Evolutionary conservation across 257 asterid genomes (phyloP), one percentile per base, ranked within the genome.

Genomic region (Solanum peruvianum): DNA sequence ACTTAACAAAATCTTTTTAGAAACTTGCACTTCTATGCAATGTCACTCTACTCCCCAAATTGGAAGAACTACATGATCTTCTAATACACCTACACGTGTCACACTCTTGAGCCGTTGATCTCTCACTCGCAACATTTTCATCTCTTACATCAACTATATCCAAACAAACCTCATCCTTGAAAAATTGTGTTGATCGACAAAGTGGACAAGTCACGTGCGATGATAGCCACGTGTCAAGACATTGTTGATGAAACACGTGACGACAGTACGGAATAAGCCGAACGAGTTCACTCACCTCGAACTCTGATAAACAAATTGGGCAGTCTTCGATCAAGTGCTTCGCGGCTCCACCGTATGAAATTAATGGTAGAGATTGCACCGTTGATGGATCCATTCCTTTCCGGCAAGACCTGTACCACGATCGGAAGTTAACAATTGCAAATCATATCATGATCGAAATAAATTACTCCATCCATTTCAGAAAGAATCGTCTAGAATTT

Each of bases 191-290:
- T 9, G 95, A 93, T 29, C 99, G 92, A 83, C 99, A 96, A 23
- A 96, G 87, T 1, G 99, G 98, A 71, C 99, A 96, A 1, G 99
- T 93, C 93, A 91, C 93, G 94, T 95, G 98, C 58, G 95, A 83
- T 1, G 82, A 37, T 0, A 96, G 96, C 99, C 99, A 96, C 92
- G 94, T 93, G 93, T 94, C 99, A 3, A 96, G 78, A 33, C 99
- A 96, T 11, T 25, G 56, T 2, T 94, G 92, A 80, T 96, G 99
- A 89, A 93, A 95, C 95, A 93, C 93, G 96, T 96, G 99, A 29
- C 94, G 83, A 73, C 99, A 96, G 88, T 86, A 82, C 1, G 99
- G 99, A 77, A 95, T 92, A 39, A 94, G 25, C 86, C 93, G 95
- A 5, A 95, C 96, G 0, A 83, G 72, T 86, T 96, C 96, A 11